phyloP scores from a whole-genome alignment of 306 rosid species.

The Mimosa pudica region DNA sequence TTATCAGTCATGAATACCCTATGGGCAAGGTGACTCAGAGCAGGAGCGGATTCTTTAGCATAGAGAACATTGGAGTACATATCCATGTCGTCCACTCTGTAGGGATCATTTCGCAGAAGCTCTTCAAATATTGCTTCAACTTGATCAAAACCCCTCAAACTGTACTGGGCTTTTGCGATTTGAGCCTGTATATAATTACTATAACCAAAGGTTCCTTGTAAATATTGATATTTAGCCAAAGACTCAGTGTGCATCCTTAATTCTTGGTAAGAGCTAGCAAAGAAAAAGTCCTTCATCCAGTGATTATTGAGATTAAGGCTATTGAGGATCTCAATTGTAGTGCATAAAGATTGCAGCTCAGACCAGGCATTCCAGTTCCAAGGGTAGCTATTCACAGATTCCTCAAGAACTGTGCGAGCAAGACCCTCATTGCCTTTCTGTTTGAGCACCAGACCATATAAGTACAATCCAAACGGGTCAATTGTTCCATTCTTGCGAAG shows the following conservation, averaged over 20 bases:
- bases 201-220: slow-evolving; percentile 72
- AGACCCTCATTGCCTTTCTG: slow-evolving; percentile 80
- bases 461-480: slow-evolving; percentile 87
- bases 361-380: slow-evolving; percentile 99
- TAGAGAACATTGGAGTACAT: slow-evolving; percentile 98
- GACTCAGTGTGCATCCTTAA: slow-evolving; percentile 88
- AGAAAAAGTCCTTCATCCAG: slow-evolving; percentile 98
- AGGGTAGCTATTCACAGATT: slow-evolving; percentile 92
- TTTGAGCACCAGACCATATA: slow-evolving; percentile 90
- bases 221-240: slow-evolving; percentile 68
- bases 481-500: slow-evolving; percentile 69
- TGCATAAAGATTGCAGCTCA: slow-evolving; percentile 83
- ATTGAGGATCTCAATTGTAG: slow-evolving; percentile 67
- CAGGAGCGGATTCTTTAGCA: slow-evolving; percentile 84
- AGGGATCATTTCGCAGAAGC: slow-evolving; percentile 89
- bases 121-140: slow-evolving; percentile 97
- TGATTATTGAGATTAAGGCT: slow-evolving; percentile 84
- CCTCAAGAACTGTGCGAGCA: slow-evolving; percentile 84
- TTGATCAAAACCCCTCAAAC: slow-evolving; percentile 88
- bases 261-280: slow-evolving; percentile 85
- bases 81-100: slow-evolving; percentile 97
- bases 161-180: slow-evolving; percentile 89
- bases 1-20: slow-evolving; percentile 91
- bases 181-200: slow-evolving; percentile 95
- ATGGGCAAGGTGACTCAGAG: slow-evolving; percentile 95